These are phyloP conservation scores for Athelia sp. DNA, from an alignment of 1,284 basidiomycete species.

Conservation along the genomic window DNA sequence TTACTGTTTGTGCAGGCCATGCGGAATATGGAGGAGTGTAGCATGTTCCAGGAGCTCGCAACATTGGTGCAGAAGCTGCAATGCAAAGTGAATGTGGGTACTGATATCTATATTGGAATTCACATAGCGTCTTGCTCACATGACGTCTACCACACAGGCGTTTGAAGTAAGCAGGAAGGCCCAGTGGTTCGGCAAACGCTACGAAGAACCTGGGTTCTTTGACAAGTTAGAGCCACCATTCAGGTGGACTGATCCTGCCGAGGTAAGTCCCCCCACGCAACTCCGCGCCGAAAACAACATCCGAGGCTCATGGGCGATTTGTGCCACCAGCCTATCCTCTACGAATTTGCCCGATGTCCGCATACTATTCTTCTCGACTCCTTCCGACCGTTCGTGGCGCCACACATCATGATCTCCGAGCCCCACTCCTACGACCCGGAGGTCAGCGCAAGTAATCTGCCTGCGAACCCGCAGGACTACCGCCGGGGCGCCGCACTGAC, in stretches of 20 bases:
- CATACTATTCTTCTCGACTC: conserved; percentile 38
- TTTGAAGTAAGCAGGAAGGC: conserved; percentile 32
- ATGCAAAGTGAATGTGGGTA: conserved; percentile 34
- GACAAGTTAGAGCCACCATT: conserved; percentile 31
- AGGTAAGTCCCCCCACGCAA: conserved; percentile 26
- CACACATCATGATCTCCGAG: conserved; percentile 46
- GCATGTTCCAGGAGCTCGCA: conserved; percentile 23
- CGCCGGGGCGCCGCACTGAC: not conserved
- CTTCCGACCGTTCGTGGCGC: conserved; percentile 32
- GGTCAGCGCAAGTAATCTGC: conserved; percentile 25
- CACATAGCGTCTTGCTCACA: conserved; percentile 1
- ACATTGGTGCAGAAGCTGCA: conserved; percentile 27
- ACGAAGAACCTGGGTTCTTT: conserved; percentile 25
- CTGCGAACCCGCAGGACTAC: conserved; percentile 7
- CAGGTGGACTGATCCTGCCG: conserved; percentile 43
- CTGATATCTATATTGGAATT: conserved; percentile 1
- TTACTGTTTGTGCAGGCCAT: not conserved
- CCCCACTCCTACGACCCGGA: conserved; percentile 33
- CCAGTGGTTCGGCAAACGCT: conserved; percentile 25
- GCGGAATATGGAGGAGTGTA: conserved; percentile 7
- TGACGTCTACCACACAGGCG: conserved; percentile 27
- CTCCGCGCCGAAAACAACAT: not conserved
- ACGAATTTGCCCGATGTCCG: conserved; percentile 16
- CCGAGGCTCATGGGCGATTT: not conserved
- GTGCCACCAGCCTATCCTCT: conserved; percentile 12